Percentiles rank a stretch among this genome's conserved stretches.
These are phyloP conservation scores for Lentinula novae-zelandiae DNA, from an alignment of 1,284 basidiomycete genomes.

Conservation along the genomic window DNA sequence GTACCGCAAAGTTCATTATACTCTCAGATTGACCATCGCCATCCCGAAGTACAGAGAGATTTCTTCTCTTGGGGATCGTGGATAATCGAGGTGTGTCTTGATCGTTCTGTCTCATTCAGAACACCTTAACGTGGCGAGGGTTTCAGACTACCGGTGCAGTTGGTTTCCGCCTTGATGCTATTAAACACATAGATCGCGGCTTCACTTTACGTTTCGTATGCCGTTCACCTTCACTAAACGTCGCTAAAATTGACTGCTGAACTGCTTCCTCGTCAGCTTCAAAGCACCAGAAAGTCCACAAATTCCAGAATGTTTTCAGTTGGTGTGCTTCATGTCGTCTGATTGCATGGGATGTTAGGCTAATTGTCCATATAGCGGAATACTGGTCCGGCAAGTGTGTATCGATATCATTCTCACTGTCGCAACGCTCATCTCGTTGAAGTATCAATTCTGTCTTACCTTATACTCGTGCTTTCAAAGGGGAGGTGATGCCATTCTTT, in stretches of 20 bases:
- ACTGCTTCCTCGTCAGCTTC: slow-evolving; percentile 38
- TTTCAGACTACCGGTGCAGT: slow-evolving; percentile 70
- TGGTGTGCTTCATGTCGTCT: slow-evolving; percentile 26
- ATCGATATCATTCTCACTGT: background rate
- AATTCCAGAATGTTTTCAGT: slow-evolving; percentile 62
- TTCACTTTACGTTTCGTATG: slow-evolving; percentile 68
- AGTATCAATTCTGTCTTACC: slow-evolving; percentile 52
- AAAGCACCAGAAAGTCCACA: slow-evolving; percentile 40
- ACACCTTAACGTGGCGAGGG: slow-evolving; percentile 4
- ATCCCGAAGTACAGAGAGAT: slow-evolving; percentile 75
- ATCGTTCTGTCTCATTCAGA: background rate
- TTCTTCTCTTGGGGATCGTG: slow-evolving; percentile 65
- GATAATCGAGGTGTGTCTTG: slow-evolving; percentile 55
- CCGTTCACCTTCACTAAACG: background rate
- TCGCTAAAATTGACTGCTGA: background rate
- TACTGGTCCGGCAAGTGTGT: slow-evolving; percentile 68
- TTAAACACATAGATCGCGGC: slow-evolving; percentile 75
- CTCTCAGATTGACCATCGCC: slow-evolving; percentile 78
- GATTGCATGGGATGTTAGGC: background rate
- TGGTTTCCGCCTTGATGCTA: slow-evolving; percentile 87
- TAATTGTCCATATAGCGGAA: slow-evolving; percentile 40
- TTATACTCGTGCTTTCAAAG: slow-evolving; percentile 58
- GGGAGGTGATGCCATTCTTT: slow-evolving; percentile 42
- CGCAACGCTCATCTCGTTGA: slow-evolving; percentile 4
- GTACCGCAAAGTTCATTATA: slow-evolving; percentile 2